These are phyloP conservation scores for Hericium alpestre DNA, from an alignment of 768 basidiomycete species.

Conservation along the genomic window DNA sequence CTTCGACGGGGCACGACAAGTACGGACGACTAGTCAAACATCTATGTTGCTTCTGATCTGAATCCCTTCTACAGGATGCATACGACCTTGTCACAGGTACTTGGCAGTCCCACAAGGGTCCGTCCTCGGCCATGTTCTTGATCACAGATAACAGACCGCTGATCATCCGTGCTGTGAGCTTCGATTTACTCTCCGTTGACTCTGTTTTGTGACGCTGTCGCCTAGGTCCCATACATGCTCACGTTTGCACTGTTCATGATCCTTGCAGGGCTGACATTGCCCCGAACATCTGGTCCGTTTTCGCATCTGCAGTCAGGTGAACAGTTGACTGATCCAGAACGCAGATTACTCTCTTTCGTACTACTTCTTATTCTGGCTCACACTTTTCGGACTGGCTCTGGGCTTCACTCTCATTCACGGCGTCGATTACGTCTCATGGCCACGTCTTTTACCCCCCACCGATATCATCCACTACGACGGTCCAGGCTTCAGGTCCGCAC, in stretches of 20 bases:
- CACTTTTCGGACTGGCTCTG: constrained; percentile 49
- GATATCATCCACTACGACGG: constrained; percentile 83
- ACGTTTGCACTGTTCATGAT: constrained; percentile 84
- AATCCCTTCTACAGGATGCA: constrained; percentile 54
- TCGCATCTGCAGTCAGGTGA: neutral
- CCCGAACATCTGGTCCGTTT: constrained; percentile 72
- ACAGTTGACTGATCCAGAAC: constrained; percentile 2
- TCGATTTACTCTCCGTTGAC: neutral
- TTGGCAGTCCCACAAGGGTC: constrained; percentile 77
- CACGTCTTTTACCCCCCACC: constrained; percentile 66
- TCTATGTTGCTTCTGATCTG: neutral
- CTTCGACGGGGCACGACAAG: constrained; percentile 89
- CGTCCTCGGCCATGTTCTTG: constrained; percentile 57
- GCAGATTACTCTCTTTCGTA: constrained; percentile 78
- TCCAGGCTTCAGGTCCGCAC: constrained; percentile 71
- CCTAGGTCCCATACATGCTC: constrained; percentile 74
- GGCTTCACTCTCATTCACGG: constrained; percentile 76
- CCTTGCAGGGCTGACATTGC: constrained; percentile 74
- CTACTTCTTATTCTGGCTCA: constrained; percentile 76
- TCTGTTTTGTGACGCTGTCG: neutral
- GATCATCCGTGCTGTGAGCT: constrained; percentile 68
- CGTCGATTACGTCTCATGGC: constrained; percentile 93
- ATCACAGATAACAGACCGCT: constrained; percentile 76
- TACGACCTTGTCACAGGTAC: constrained; percentile 89
- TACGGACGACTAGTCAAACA: constrained; percentile 15